Percentiles rank a stretch among this genome's conserved stretches.
phyloP scores from a whole-genome alignment of 106 monocot species.

The Hemerocallis citrina region DNA sequence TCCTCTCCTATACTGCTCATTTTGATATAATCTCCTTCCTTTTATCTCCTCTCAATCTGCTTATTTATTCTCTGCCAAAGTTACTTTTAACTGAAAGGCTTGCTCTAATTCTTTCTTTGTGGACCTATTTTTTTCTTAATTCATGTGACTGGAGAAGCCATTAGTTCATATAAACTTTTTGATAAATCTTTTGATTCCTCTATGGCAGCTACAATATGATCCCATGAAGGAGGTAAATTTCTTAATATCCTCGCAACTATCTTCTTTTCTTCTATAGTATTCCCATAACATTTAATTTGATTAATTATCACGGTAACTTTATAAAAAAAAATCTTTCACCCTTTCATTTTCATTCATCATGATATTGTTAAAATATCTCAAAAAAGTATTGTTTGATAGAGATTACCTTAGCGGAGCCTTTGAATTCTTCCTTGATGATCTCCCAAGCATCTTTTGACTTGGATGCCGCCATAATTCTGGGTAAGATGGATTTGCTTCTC shows the following conservation, averaged over 20 bases:
- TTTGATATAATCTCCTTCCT: background rate
- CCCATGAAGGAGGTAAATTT: background rate
- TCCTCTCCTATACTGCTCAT: background rate
- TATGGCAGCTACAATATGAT: background rate
- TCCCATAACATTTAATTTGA: background rate
- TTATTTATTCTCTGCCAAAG: background rate
- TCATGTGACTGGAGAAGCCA: background rate
- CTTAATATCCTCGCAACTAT: background rate
- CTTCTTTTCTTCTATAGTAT: background rate
- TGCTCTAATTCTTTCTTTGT: background rate
- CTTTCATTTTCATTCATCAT: too few relatives aligned
- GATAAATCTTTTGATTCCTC: background rate
- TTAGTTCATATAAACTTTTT: background rate
- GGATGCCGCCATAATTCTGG: too few relatives aligned
- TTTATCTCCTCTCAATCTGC: background rate
- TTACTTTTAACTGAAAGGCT: background rate
- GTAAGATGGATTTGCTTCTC: too few relatives aligned
- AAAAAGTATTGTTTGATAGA: too few relatives aligned
- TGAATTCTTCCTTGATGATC: too few relatives aligned
- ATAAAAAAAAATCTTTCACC: too few relatives aligned
- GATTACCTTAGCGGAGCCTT: too few relatives aligned
- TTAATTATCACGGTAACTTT: background rate
- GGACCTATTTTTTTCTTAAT: background rate
- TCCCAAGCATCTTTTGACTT: too few relatives aligned
- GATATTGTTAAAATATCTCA: too few relatives aligned